Evolutionary conservation across 2,329 filamentous ascomycete species (phyloP).

Genomic region (Calonectria pauciramosa): DNA sequence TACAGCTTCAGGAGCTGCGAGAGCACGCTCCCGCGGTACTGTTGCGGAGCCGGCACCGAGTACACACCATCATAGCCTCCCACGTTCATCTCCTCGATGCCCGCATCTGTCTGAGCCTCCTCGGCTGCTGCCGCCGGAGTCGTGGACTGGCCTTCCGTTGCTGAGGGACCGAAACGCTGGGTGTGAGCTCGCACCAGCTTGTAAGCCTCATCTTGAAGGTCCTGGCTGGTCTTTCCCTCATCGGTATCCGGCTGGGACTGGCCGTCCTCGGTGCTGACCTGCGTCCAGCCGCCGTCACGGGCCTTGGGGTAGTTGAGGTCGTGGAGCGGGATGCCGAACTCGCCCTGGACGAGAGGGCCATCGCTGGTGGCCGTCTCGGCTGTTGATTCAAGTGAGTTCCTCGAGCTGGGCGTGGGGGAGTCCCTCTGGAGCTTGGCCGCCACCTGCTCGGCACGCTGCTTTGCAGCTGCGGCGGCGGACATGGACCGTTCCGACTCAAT

Average conservation of each 20-base stretch:
- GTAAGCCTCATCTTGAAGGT: conserved; percentile 53
- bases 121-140: background rate
- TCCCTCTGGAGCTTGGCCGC: conserved; percentile 56
- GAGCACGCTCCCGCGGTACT: conserved; percentile 61
- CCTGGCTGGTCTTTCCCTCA: conserved; percentile 15
- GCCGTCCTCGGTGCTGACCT: background rate
- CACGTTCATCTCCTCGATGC: conserved; percentile 50
- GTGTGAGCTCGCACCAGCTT: conserved; percentile 61
- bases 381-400: conserved; percentile 55
- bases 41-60: conserved; percentile 55
- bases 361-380: conserved; percentile 48
- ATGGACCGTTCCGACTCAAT: conserved; percentile 43
- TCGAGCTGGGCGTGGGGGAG: conserved; percentile 50
- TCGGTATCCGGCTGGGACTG: conserved; percentile 12
- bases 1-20: conserved; percentile 63
- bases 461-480: conserved; percentile 47
- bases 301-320: conserved; percentile 41
- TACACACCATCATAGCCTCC: conserved; percentile 58
- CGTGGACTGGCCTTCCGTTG: background rate
- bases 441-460: conserved; percentile 58
- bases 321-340: conserved; percentile 50
- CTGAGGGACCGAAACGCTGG: conserved; percentile 36
- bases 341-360: conserved; percentile 39
- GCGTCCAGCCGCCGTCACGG: conserved; percentile 3
- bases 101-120: background rate